Evolutionary conservation across 2,329 filamentous ascomycete genomes (phyloP).

Genomic region (Colletotrichum sp.): DNA sequence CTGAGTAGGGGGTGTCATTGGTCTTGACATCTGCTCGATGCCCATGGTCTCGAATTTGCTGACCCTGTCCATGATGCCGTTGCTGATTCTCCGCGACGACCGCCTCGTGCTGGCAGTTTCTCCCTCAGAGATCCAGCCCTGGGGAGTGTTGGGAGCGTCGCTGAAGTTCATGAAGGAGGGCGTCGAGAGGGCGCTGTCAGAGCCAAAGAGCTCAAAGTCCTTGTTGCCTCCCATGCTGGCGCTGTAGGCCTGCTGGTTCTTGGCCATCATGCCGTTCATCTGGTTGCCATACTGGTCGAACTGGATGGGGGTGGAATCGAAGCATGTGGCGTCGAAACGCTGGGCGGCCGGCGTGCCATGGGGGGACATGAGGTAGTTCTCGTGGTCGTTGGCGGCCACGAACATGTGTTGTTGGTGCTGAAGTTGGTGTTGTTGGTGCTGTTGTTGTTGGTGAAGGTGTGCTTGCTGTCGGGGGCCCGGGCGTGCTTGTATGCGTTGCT

Average conservation of each 20-base stretch:
- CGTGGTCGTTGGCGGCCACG: constrained; percentile 43
- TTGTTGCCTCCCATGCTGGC: constrained; percentile 46
- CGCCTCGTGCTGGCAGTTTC: constrained; percentile 48
- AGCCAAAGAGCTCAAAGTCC: constrained; percentile 56
- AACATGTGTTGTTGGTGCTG: constrained; percentile 32
- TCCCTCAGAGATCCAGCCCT: constrained; percentile 57
- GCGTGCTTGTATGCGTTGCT: constrained; percentile 79
- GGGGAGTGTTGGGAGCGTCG: constrained; percentile 46
- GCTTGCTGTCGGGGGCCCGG: constrained; percentile 62
- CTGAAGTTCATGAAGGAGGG: constrained; percentile 56
- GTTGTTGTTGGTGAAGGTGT: constrained; percentile 37
- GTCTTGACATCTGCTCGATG: constrained; percentile 51
- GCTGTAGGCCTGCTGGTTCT: constrained; percentile 47
- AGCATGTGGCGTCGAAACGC: constrained; percentile 55
- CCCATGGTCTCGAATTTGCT: constrained; percentile 62
- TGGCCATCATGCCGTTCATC: constrained; percentile 51
- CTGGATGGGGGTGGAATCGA: constrained; percentile 45
- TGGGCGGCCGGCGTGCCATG: constrained; percentile 59
- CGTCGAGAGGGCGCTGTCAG: constrained; percentile 52
- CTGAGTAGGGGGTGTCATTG: constrained; percentile 67
- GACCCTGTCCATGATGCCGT: constrained; percentile 65
- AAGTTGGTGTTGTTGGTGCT: constrained; percentile 35
- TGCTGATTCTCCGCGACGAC: constrained; percentile 59
- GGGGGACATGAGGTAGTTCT: constrained; percentile 63
- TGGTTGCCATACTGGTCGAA: constrained; percentile 53